These are phyloP conservation scores for Globisporangium radiosum DNA, from an alignment of 352 stramenopile genomes.

Conservation along the genomic window DNA sequence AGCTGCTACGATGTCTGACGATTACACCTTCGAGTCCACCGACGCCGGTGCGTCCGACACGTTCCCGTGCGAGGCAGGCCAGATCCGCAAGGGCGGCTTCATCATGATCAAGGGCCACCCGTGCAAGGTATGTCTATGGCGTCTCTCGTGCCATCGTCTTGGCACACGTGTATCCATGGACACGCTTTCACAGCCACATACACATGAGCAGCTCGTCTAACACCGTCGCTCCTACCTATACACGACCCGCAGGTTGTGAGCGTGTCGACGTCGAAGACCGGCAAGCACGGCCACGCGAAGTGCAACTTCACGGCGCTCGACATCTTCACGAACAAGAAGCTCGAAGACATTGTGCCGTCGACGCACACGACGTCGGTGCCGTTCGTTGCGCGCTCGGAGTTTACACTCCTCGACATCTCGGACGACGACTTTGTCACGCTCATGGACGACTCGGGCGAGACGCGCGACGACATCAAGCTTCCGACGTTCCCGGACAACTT, in stretches of 20 bases:
- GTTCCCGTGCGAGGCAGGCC: slow-evolving; percentile 97
- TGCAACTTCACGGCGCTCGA: slow-evolving; percentile 99
- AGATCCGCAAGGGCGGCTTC: slow-evolving; percentile 99
- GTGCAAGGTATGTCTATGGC: slow-evolving; percentile 88
- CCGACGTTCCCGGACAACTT: slow-evolving; percentile 94
- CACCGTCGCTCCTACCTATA: too few relatives aligned
- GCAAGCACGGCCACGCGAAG: slow-evolving; percentile 99
- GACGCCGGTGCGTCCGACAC: slow-evolving; percentile 97
- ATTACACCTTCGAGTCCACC: slow-evolving; percentile 90
- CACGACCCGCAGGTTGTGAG: slow-evolving; percentile 50
- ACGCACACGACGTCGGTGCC: slow-evolving; percentile 98
- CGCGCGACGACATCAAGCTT: slow-evolving; percentile 98
- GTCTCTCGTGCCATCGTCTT: background rate
- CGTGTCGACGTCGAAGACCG: slow-evolving; percentile 99
- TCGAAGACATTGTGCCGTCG: slow-evolving; percentile 99
- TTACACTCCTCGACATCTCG: slow-evolving; percentile 98
- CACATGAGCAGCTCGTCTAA: too few relatives aligned
- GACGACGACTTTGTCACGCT: slow-evolving; percentile 98
- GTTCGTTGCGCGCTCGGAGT: slow-evolving; percentile 95
- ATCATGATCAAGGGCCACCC: slow-evolving; percentile 99
- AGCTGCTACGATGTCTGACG: slow-evolving; percentile 31
- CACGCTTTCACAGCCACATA: background rate
- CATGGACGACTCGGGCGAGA: slow-evolving; percentile 97
- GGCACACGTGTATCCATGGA: background rate
- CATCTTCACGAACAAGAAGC: slow-evolving; percentile 99